phyloP scores from a whole-genome alignment of 129 eudicot species.

The Cynara cardunculus region DNA sequence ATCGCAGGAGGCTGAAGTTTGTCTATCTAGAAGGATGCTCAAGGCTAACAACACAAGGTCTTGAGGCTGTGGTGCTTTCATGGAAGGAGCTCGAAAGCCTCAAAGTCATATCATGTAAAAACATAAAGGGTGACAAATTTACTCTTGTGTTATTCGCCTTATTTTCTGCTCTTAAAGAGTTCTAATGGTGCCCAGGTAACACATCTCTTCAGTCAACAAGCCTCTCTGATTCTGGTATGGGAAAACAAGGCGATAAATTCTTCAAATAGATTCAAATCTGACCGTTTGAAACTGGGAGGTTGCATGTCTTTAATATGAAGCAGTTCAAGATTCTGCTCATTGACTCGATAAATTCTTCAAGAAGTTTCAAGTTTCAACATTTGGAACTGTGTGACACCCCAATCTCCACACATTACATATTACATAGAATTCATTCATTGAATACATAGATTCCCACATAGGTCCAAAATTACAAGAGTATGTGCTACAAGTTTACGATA shows the following conservation, averaged over 20 bases:
- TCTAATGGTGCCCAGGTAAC: constrained; percentile 82
- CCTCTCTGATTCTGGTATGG: constrained; percentile 63
- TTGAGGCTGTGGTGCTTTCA: constrained; percentile 51
- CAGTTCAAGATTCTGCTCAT: constrained; percentile 1
- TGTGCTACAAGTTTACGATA: too few species aligned
- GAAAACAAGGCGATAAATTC: constrained; percentile 66
- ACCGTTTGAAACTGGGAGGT: constrained; percentile 16
- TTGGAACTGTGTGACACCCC: too few species aligned
- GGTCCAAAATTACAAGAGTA: too few species aligned
- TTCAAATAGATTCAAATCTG: constrained; percentile 55
- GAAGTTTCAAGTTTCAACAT: constrained; percentile 10
- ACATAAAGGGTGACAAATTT: constrained; percentile 56
- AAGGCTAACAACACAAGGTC: constrained; percentile 55
- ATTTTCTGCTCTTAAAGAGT: constrained; percentile 63
- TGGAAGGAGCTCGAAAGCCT: constrained; percentile 79
- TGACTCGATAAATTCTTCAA: constrained; percentile 8
- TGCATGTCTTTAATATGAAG: neutral
- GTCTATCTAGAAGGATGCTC: constrained; percentile 79
- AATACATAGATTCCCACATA: too few species aligned
- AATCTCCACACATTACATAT: too few species aligned
- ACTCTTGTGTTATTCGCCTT: constrained; percentile 44
- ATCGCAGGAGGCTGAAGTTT: constrained; percentile 47
- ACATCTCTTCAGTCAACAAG: constrained; percentile 43
- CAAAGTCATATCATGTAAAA: constrained; percentile 63
- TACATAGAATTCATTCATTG: too few species aligned